Evolutionary conservation across 2,329 filamentous ascomycete genomes (phyloP).

Genomic region (Fusarium heterosporum): DNA sequence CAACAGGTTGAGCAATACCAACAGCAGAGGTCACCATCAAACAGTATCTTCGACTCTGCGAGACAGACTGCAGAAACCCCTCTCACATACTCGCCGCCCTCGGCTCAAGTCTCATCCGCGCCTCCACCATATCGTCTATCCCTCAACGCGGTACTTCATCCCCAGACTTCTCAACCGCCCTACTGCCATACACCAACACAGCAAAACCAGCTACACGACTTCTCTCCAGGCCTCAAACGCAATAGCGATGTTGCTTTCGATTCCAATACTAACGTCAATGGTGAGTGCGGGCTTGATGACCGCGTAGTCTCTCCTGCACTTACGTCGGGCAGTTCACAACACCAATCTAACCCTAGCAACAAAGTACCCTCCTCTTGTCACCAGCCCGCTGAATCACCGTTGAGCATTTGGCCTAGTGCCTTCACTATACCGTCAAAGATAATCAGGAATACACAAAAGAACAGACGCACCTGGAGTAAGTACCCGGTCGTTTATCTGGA

Average conservation of each 20-base stretch:
- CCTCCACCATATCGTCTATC: conserved; percentile 36
- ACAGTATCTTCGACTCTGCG: conserved; percentile 2
- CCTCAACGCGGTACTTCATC: conserved; percentile 9
- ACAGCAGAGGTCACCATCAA: conserved; percentile 23
- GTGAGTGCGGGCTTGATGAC: conserved; percentile 26
- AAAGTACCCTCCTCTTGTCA: conserved; percentile 12
- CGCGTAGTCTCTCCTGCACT: conserved; percentile 37
- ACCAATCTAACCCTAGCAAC: conserved; percentile 20
- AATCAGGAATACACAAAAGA: conserved; percentile 48
- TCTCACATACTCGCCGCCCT: conserved; percentile 27
- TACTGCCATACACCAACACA: conserved; percentile 27
- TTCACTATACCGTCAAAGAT: conserved; percentile 48
- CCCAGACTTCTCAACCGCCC: conserved; percentile 14
- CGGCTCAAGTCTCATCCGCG: conserved; percentile 4
- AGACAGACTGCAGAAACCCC: conserved; percentile 1
- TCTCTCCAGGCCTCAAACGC: conserved; percentile 23
- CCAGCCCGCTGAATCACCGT: conserved; percentile 18
- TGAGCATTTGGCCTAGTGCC: conserved; percentile 48
- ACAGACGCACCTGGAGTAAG: conserved; percentile 54
- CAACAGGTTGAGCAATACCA: conserved; percentile 37
- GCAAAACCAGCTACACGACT: conserved; percentile 4
- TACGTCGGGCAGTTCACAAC: conserved; percentile 21
- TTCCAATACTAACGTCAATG: conserved; percentile 11
- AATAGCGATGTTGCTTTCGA: conserved; percentile 32
- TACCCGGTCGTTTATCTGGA: no score